Evolutionary conservation across 768 basidiomycete species (phyloP).

Genomic region (Leccinum subtestaceum): DNA sequence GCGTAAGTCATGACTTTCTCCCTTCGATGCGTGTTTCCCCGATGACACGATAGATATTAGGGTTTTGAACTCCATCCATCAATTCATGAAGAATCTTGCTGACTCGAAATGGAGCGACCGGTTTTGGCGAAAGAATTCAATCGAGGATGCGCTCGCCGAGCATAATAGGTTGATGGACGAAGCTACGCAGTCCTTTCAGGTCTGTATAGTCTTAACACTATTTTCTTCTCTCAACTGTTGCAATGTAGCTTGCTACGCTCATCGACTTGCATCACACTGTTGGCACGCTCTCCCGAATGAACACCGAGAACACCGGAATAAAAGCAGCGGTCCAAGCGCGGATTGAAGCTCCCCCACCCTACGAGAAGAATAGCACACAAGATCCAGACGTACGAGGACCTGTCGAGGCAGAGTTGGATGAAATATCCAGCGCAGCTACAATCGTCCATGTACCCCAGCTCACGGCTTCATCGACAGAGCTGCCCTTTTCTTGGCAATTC

Average conservation of each 20-base stretch:
- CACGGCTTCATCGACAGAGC: neutral
- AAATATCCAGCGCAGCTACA: neutral
- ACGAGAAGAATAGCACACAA: constrained; percentile 5
- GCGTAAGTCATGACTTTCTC: constrained; percentile 26
- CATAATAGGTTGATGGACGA: constrained; percentile 39
- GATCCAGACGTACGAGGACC: neutral
- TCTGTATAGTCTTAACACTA: constrained; percentile 5
- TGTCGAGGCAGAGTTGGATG: neutral
- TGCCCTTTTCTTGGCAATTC: neutral
- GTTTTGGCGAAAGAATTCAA: constrained; percentile 38
- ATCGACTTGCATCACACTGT: constrained; percentile 47
- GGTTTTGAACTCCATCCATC: constrained; percentile 36
- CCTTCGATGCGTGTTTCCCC: neutral
- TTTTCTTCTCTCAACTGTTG: neutral
- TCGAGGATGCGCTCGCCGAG: constrained; percentile 38
- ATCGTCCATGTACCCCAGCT: constrained; percentile 4
- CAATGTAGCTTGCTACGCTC: constrained; percentile 40
- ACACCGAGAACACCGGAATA: neutral
- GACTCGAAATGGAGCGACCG: constrained; percentile 41
- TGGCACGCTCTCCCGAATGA: constrained; percentile 18
- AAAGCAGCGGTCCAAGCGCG: neutral
- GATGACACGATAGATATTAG: constrained; percentile 24
- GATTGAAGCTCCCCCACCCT: constrained; percentile 22
- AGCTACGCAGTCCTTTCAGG: constrained; percentile 48
- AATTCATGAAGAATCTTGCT: constrained; percentile 39